Conservation (phyloP, 805 yeast species). For the Nakazawaea holstii region DNA sequence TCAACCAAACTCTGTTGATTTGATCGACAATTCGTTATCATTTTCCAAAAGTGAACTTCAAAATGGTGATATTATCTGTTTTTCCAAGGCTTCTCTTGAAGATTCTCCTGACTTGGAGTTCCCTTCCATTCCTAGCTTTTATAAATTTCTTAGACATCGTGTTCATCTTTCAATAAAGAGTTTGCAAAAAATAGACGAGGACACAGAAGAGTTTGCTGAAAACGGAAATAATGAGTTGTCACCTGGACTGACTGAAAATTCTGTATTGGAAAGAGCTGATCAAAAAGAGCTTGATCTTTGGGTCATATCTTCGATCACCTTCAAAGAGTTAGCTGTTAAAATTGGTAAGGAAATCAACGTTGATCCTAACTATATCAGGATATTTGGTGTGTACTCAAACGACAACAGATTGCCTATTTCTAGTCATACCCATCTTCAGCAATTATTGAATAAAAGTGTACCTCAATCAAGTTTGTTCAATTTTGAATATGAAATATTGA, state of each 20-base stretch:
- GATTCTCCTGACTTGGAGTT: constrained; percentile 15
- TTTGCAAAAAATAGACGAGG: constrained; percentile 32
- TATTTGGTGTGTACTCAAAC: constrained; percentile 54
- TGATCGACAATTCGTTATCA: constrained; percentile 31
- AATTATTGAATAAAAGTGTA: constrained; percentile 34
- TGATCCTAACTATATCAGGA: constrained; percentile 56
- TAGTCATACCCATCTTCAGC: constrained; percentile 28
- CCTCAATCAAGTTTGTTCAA: constrained; percentile 36
- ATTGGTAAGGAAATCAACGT: constrained; percentile 50
- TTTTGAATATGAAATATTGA: constrained; percentile 73
- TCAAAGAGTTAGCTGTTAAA: constrained; percentile 53
- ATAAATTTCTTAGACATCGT: constrained; percentile 52
- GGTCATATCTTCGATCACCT: constrained; percentile 58
- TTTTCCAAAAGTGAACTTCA: constrained; percentile 54
- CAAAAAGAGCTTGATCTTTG: constrained; percentile 47
- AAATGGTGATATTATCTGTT: constrained; percentile 62
- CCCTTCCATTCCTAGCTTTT: constrained; percentile 39
- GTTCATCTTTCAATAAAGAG: constrained; percentile 52
- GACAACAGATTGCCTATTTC: constrained; percentile 49
- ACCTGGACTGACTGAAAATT: constrained; percentile 12
- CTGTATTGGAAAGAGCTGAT: constrained; percentile 11
- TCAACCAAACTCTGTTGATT: constrained; percentile 46
- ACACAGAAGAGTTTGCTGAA: constrained; percentile 38
- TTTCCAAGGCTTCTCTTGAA: constrained; percentile 17
- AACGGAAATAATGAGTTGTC: constrained; percentile 11